Evolutionary conservation across 805 yeast genomes (phyloP), one percentile per base, ranked within the genome.

Genomic region (Kregervanrija pseudodelftensis): DNA sequence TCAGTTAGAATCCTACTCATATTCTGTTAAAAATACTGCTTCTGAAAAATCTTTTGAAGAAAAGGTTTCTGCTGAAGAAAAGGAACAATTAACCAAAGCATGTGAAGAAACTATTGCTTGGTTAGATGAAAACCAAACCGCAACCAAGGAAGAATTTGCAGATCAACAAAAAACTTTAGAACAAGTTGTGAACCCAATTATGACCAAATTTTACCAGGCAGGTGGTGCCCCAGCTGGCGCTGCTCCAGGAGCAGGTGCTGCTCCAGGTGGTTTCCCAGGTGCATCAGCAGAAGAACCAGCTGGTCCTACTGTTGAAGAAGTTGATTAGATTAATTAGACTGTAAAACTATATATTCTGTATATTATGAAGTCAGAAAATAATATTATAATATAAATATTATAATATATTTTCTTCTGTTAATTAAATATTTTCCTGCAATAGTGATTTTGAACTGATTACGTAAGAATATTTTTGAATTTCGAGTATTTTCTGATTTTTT

Each of bases 151-250:
- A 66, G 98, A 90, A 77, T 90, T 72, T 69, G 76, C 80, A 64
- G 95, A 85, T 72, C 84, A 79, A 76, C 95, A 89, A 77, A 90
- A 90, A 82, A 96, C 89, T 73, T 82, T 90, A 63, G 97, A 91
- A 77, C 84, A 79, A 58, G 76, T 83, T 70, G 95, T 96, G 57
- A 90, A 90, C 79, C 97, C 97, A 69, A 87, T 90, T 73, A 84
- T 90, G 88, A 79, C 88, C 68, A 88, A 90, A 79, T 88, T 93
- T 79, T 91, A 91, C 82, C 93, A 86, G 70, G 89, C 83, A 57
- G 95, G 89, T 68, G 95, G 88, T 68, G 84, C 82, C 59, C 89
- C 88, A 61, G 74, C 72, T 50, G 81, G 80, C 61, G 82, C 73
- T 47, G 77, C 70, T 51, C 74, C 73, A 56, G 76, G 76, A 59